Evolutionary conservation across 805 yeast genomes (phyloP).

Genomic region (Lipomyces oligophaga): DNA sequence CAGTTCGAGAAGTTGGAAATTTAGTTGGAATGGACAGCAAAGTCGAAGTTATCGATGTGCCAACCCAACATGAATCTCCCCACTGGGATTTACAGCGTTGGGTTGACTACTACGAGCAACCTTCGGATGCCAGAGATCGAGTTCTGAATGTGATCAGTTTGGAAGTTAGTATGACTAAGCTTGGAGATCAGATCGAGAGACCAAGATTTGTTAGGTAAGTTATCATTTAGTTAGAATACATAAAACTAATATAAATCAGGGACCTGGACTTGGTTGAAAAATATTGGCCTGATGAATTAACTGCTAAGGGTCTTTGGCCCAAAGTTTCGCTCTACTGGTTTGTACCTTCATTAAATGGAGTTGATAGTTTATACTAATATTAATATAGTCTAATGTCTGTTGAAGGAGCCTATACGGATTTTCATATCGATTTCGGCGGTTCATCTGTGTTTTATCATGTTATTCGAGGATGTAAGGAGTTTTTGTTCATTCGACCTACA

Average conservation of each 20-base stretch:
- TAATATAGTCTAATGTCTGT: constrained; percentile 66
- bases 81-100: constrained; percentile 70
- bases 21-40: constrained; percentile 58
- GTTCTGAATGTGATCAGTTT: constrained; percentile 77
- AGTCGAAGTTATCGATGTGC: constrained; percentile 85
- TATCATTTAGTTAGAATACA: constrained; percentile 15
- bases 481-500: constrained; percentile 78
- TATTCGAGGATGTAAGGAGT: constrained; percentile 67
- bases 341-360: neutral
- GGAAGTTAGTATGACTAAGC: constrained; percentile 60
- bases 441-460: constrained; percentile 87
- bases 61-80: constrained; percentile 59
- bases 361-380: neutral
- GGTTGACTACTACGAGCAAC: constrained; percentile 62
- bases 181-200: constrained; percentile 51
- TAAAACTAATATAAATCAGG: constrained; percentile 11
- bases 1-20: constrained; percentile 54
- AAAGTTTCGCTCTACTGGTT: constrained; percentile 60
- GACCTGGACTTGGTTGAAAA: constrained; percentile 63
- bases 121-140: constrained; percentile 51
- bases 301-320: constrained; percentile 32
- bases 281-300: constrained; percentile 50
- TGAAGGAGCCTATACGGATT: constrained; percentile 74
- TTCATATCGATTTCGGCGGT: constrained; percentile 90
- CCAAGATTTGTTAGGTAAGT: constrained; percentile 60